phyloP scores from a whole-genome alignment of 345 rosid genomes.

The Bruguiera gymnorhiza region DNA sequence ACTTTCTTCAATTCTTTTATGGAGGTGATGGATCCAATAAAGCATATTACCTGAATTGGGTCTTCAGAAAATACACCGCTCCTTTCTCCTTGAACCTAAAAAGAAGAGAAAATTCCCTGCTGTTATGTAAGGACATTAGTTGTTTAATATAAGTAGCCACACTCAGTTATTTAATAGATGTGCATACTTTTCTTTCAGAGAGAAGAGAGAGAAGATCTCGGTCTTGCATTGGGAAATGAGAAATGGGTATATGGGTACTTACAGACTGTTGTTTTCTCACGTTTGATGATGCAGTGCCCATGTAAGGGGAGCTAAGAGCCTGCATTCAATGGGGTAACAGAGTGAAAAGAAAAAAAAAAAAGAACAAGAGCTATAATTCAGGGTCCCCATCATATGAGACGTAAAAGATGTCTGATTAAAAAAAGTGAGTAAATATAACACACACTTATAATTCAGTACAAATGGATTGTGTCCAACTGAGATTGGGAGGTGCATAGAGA shows the following conservation, averaged over 20 bases:
- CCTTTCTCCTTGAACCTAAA: slow-evolving; percentile 19
- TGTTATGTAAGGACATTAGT: background rate
- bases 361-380: slow-evolving; percentile 14
- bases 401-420: too few species aligned
- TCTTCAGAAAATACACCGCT: slow-evolving; percentile 26
- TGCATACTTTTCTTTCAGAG: background rate
- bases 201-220: slow-evolving; percentile 6
- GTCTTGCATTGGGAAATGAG: slow-evolving; percentile 27
- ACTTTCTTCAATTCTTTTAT: background rate
- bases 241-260: slow-evolving; percentile 22
- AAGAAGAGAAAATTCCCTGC: background rate
- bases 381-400: background rate
- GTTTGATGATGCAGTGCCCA: slow-evolving; percentile 39
- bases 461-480: too few species aligned
- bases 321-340: slow-evolving; percentile 18
- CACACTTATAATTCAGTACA: too few species aligned
- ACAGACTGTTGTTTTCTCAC: slow-evolving; percentile 42
- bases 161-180: background rate
- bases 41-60: slow-evolving; percentile 22
- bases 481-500: too few species aligned
- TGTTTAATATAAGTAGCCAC: background rate
- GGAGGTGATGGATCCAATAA: slow-evolving; percentile 27
- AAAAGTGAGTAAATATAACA: too few species aligned
- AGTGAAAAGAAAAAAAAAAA: background rate
- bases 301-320: slow-evolving; percentile 57